phyloP scores from a whole-genome alignment of 177 flowering plant genomes.

The Vitis hybrid region DNA sequence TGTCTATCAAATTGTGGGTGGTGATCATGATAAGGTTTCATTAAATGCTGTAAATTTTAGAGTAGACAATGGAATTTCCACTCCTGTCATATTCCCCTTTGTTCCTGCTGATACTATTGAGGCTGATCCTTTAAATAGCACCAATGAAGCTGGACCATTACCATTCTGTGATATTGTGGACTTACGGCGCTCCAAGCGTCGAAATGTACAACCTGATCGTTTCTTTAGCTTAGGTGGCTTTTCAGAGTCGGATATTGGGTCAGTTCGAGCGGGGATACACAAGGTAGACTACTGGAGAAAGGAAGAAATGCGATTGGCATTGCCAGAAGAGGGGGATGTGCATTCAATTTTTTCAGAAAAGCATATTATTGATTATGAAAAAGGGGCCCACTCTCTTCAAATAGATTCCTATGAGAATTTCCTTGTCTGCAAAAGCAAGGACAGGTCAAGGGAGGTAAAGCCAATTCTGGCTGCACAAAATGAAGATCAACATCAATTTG shows the following conservation, averaged over 20 bases:
- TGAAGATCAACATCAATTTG: constrained; percentile 15
- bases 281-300: constrained; percentile 23
- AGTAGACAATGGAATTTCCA: constrained; percentile 35
- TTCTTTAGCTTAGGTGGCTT: constrained; percentile 38
- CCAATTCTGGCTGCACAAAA: constrained; percentile 6
- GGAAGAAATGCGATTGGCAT: constrained; percentile 30
- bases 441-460: constrained; percentile 13
- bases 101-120: constrained; percentile 14
- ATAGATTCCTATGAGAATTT: constrained; percentile 3
- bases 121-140: constrained; percentile 11
- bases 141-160: constrained; percentile 18
- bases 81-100: constrained; percentile 32
- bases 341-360: constrained; percentile 14
- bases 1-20: constrained; percentile 48
- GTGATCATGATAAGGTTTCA: constrained; percentile 17
- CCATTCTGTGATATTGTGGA: constrained; percentile 25
- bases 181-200: constrained; percentile 74
- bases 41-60: constrained; percentile 47
- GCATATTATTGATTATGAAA: constrained; percentile 9
- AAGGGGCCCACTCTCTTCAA: constrained; percentile 8
- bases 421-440: background rate
- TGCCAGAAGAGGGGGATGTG: constrained; percentile 23
- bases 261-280: constrained; percentile 20
- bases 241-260: constrained; percentile 30
- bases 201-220: constrained; percentile 68